These are phyloP conservation scores for Mortierella hygrophila DNA, from an alignment of 192 early-diverging fungal species.

Conservation along the genomic window DNA sequence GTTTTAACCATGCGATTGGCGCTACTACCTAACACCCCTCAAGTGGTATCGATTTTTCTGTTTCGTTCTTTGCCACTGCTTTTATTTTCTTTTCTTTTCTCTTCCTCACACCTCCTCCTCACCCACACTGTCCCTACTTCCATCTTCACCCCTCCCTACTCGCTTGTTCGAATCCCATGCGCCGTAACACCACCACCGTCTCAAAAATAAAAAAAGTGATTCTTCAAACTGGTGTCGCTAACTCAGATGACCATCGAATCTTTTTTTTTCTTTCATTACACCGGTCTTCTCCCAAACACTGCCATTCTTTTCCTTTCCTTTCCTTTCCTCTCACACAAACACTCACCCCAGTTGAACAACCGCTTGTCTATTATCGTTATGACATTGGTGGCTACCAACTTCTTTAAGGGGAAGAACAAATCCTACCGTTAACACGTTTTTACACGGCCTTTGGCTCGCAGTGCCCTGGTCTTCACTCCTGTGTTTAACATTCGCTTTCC, in stretches of 20 bases:
- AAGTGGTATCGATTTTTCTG: too few species aligned
- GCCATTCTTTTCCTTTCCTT: not conserved
- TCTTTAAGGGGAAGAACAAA: constrained; percentile 50
- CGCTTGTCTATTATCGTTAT: constrained; percentile 58
- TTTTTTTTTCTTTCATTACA: not conserved
- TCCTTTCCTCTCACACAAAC: not conserved
- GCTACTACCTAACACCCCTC: too few species aligned
- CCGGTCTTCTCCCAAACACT: not conserved
- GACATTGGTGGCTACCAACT: constrained; percentile 57
- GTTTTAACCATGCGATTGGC: too few species aligned
- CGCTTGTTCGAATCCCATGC: not conserved
- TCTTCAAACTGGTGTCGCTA: too few species aligned
- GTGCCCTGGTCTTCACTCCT: constrained; percentile 51
- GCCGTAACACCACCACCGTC: too few species aligned
- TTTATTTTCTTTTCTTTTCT: too few species aligned
- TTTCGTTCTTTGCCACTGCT: too few species aligned
- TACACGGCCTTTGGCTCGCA: constrained; percentile 29
- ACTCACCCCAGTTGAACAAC: constrained; percentile 58
- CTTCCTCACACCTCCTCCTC: not conserved
- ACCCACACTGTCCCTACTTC: not conserved
- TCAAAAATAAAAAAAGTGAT: too few species aligned
- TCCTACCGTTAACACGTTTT: not conserved
- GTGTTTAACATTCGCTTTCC: constrained; percentile 42
- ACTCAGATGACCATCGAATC: not conserved
- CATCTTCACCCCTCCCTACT: not conserved